These are phyloP conservation scores for Bremia lactucae DNA, from an alignment of 352 stramenopile genomes.

Conservation along the genomic window DNA sequence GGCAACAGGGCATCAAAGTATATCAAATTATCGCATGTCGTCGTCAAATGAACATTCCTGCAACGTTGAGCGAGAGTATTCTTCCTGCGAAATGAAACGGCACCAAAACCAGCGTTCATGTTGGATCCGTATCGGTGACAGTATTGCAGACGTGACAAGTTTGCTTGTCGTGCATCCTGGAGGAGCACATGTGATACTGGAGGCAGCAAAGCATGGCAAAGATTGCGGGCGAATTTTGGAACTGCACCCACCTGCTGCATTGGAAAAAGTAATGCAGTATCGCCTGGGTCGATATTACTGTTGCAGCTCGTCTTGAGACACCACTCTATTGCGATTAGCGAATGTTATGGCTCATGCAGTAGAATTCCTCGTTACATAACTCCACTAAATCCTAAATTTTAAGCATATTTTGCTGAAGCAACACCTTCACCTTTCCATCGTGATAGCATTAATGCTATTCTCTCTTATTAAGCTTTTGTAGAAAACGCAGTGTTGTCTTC, in stretches of 20 bases:
- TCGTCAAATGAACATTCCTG: constrained; percentile 20
- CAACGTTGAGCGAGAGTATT: constrained; percentile 54
- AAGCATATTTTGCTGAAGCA: no score
- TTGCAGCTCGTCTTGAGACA: constrained; percentile 30
- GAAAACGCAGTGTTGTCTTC: constrained; percentile 47
- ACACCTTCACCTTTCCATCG: background rate
- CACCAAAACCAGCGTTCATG: constrained; percentile 77
- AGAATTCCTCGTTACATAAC: no score
- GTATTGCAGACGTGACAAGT: constrained; percentile 87
- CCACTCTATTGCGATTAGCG: background rate
- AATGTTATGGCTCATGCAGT: background rate
- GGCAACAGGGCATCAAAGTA: constrained; percentile 20
- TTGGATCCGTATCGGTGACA: constrained; percentile 84
- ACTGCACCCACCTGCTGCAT: constrained; percentile 36
- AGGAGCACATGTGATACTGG: constrained; percentile 53
- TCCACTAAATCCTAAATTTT: no score
- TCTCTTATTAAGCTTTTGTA: constrained; percentile 49
- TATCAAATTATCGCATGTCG: no score
- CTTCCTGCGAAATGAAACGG: constrained; percentile 80
- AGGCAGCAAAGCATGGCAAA: constrained; percentile 34
- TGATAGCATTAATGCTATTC: constrained; percentile 12
- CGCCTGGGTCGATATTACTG: constrained; percentile 52
- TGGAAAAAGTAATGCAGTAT: constrained; percentile 41
- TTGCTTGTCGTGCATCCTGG: constrained; percentile 84
- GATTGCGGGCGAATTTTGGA: constrained; percentile 47